Evolutionary conservation across 192 early-diverging fungal genomes (phyloP), one percentile per base, ranked within the genome.

Genomic region (Coemansia sp.): DNA sequence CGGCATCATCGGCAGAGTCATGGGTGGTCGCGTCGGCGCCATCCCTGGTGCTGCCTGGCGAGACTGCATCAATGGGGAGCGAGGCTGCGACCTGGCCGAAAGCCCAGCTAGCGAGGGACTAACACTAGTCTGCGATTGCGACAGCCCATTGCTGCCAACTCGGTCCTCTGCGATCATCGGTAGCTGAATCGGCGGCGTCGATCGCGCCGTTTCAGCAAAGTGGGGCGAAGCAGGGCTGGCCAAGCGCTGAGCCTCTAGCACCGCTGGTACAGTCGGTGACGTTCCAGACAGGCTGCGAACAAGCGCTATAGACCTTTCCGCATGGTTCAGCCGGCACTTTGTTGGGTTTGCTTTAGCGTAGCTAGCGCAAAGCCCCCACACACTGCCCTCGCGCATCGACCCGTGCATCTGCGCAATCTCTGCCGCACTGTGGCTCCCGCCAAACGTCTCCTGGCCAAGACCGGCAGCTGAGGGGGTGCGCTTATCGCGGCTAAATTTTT

Each of bases 391-490:
- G 2, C 46, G 61, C 31, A 83, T 50, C 47, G 18, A 61, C 4
- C 75, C 72, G 43, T 83, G 75, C 72, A 83, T 75, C 66, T 74
- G 68, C 41, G 80, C 65, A 38, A 83, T 66, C 34, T 78, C 75
- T 5, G 65, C 71, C 22, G 55, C 75, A 9, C 74, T 69, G 27
- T 83, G 70, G 55, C 65, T 75, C 13, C 72, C 72, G 16, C 75
- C 74, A 52, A 71, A 71, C 47, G 62, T n/a, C 8, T 40, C 47
- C 31, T 57, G 50, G 1, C 65, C 69, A 22, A 36, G 44, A 5
- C 62, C 55, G 8, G 63, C 44, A 2, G 46, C 29, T 2, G 64
- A 46, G 27, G 13, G 38, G 0, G 50, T 16, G 34, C 49, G 36
- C 27, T 55, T 68, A 39, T 75, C 75, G 18, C 76, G 69, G 34